phyloP scores from a whole-genome alignment of 306 rosid genomes.

The Vigna trinervia region DNA sequence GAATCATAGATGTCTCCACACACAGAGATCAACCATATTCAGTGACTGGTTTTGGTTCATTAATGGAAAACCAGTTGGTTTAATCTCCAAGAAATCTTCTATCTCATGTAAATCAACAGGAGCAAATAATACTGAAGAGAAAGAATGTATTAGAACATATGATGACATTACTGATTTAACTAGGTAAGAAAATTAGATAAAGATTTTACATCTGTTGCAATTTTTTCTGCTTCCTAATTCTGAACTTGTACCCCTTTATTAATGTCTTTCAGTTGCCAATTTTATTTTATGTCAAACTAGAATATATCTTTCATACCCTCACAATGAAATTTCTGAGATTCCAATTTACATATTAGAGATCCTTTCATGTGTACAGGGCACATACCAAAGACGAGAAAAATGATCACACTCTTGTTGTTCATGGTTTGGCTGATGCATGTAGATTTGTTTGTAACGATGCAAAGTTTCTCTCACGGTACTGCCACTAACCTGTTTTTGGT shows the following conservation, averaged over 20 bases:
- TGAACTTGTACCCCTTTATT: slow-evolving; percentile 16
- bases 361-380: slow-evolving; percentile 50
- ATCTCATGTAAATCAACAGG: slow-evolving; percentile 63
- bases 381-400: slow-evolving; percentile 60
- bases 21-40: slow-evolving; percentile 48
- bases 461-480: slow-evolving; percentile 88
- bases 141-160: slow-evolving; percentile 61
- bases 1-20: slow-evolving; percentile 45
- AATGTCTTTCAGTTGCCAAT: slow-evolving; percentile 21
- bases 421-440: slow-evolving; percentile 79
- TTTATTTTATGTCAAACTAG: slow-evolving; percentile 34
- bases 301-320: slow-evolving; percentile 26
- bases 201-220: slow-evolving; percentile 8
- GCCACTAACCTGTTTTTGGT: slow-evolving; percentile 36
- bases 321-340: slow-evolving; percentile 23
- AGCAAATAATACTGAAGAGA: slow-evolving; percentile 62
- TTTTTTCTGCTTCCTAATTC: slow-evolving; percentile 16
- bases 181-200: slow-evolving; percentile 55
- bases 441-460: slow-evolving; percentile 78
- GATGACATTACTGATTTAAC: slow-evolving; percentile 60
- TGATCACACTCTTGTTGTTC: slow-evolving; percentile 47
- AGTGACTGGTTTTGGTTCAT: slow-evolving; percentile 46
- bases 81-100: slow-evolving; percentile 56
- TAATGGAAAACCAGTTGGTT: slow-evolving; percentile 58
- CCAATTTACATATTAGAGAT: slow-evolving; percentile 39